A percentile compares a stretch with the other conserved stretches of the same genome.
Evolutionary conservation across 164 flowering plant genomes (phyloP).

Genomic region (Cinnamomum micranthum): DNA sequence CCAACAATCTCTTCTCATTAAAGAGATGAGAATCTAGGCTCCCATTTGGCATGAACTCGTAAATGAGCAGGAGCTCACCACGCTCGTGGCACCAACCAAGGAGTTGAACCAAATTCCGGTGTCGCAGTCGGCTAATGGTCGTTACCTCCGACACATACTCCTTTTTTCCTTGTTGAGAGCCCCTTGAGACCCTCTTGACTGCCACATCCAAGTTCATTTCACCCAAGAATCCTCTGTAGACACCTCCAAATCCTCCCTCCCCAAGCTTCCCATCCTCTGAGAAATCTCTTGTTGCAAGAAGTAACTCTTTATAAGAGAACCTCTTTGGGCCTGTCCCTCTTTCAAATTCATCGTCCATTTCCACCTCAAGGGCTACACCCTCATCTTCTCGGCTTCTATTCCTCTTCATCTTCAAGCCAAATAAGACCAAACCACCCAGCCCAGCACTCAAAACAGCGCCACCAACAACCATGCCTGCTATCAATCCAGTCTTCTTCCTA

Average conservation of each 20-base stretch:
- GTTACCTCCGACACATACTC: constrained; percentile 5
- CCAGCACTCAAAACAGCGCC: constrained; percentile 6
- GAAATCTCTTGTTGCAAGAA: not conserved
- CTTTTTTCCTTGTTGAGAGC: constrained; percentile 6
- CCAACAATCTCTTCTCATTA: constrained; percentile 10
- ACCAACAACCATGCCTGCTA: not conserved
- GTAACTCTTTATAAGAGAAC: constrained; percentile 1
- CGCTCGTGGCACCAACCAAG: constrained; percentile 53
- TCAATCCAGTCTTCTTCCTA: constrained; percentile 7
- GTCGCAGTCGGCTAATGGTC: constrained; percentile 5
- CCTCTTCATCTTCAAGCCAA: not conserved
- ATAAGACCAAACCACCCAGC: not conserved
- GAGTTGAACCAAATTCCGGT: constrained; percentile 26
- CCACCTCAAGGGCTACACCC: not conserved
- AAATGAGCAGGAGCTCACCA: constrained; percentile 37
- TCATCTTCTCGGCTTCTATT: not conserved
- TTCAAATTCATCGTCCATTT: not conserved
- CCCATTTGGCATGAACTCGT: constrained; percentile 50
- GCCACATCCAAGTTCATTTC: not conserved
- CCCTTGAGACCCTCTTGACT: constrained; percentile 2
- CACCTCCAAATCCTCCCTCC: constrained; percentile 13
- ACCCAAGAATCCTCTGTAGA: not conserved
- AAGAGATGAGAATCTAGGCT: constrained; percentile 48
- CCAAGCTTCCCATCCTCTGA: constrained; percentile 4
- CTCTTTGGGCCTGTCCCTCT: not conserved